Evolutionary conservation across 768 basidiomycete genomes (phyloP), one percentile per base, ranked within the genome.

Genomic region (Kwoniella pini): DNA sequence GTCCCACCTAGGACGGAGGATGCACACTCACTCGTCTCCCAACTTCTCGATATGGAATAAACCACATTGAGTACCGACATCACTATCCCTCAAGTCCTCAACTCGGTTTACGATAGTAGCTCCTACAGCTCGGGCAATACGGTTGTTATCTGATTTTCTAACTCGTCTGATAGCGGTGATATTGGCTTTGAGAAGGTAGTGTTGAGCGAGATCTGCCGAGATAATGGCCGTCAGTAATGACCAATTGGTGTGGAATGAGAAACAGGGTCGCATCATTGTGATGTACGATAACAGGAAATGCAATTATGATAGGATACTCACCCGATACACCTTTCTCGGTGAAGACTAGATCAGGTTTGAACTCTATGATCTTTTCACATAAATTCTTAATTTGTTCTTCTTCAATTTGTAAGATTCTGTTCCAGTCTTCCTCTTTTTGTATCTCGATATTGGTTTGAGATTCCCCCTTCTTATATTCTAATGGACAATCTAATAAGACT

Each of bases 391-490:
- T 87, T 78, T 97, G 94, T 80, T 98, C 91, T 80, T 99, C 96
- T 81, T 98, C 96, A 60, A 97, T 90, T 75, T 89, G 86, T 79
- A 94, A 88, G 24, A 91, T 88, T 46, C 91, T 81, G 54, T 88
- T 86, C 91, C 93, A 99, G 76, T 99, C 94, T 19, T 83, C 82
- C 81, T 94, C 94, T 80, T 91, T 91, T 43, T 87, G 87, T 67
- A 98, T 92, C 81, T 97, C 95, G 84, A 98, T 98, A 77, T 97
- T 96, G 62, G 96, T 98, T 80, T 99, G 96, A 57, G 84, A 86
- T 82, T 98, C 96, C 26, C 95, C 95, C 83, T 98, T 98, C 82
- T 98, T 99, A 82, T 99, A 98, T 81, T 98, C 95, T 57, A 97
- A 80, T 10, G 94, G 93, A 78, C 94, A 98, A 78, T 96, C 93